Base-by-base conservation (phyloP, 2,329 filamentous ascomycete genomes). In the Colletotrichum sp. region DNA sequence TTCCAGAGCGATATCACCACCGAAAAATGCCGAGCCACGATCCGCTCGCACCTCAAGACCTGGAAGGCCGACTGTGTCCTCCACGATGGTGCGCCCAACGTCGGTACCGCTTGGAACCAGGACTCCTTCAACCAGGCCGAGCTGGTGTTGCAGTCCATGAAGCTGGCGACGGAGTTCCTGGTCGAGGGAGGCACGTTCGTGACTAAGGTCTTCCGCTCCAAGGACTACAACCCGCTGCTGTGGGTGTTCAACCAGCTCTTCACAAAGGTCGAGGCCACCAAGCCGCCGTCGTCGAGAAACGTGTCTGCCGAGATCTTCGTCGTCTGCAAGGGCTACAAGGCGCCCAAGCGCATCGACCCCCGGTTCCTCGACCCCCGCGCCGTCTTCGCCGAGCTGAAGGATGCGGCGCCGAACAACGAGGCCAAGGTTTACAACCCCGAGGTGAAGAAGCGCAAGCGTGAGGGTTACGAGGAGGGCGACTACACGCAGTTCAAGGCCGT, bases 221-320 rank as follows among this genome's bases (percentile, higher is more conserved):
- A 98, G 83, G 96, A 99, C 83, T 99, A 98, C 88, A 98, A 98
- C 83, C 93, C 95, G 75, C 87, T 99, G 62, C 90, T 99, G 65
- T 99, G 97, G 97, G 96, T 99, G 39, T 96, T 99, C 88, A 98
- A 98, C 83, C 97, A 99, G 85, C 90, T 99, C 1, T 99, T 99
- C 87, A 90, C 91, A 64, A 98, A 97, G 79, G 97, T 99, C 78
- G 96, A 99, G 84, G 96, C 98, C 65, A 99, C 97, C 7, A 99
- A 99, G 85, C 97, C 97, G 5, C 97, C 97, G 0, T 98, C 96
- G 1, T 98, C 95, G 10, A 91, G 97, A 88, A 98, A 98, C 81
- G 96, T 99, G 69, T 98, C 96, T 9, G 97, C 97, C 79, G 97
- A 99, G 88, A 99, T 99, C 55, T 99, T 99, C 88, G 96, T 99